Conservation (phyloP, 768 basidiomycete species). For the Tulasnella sp. region DNA sequence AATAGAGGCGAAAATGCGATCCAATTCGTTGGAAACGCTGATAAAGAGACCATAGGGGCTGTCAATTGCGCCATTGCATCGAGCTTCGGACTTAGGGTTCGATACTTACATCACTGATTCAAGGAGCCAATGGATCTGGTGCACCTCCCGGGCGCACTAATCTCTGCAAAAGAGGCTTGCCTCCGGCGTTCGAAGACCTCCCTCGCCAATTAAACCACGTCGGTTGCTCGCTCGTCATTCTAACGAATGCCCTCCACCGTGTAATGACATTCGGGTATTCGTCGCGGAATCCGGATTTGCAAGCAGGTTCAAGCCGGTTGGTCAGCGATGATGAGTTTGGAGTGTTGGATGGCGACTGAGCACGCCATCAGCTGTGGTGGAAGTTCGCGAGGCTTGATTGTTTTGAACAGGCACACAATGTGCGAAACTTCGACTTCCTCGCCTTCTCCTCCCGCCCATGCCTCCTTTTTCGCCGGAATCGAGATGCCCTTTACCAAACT, state of each 20-base stretch:
- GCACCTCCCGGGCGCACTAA: background rate
- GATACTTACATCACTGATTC: background rate
- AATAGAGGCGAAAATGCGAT: background rate
- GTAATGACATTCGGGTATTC: background rate
- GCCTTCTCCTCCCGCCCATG: background rate
- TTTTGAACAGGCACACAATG: conserved; percentile 8
- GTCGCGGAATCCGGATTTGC: background rate
- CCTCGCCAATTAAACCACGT: background rate
- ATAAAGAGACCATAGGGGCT: background rate
- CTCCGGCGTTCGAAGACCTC: background rate
- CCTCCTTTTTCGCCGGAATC: conserved; percentile 10
- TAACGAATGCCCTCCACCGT: background rate
- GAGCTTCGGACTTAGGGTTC: conserved; percentile 3
- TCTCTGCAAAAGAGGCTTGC: background rate
- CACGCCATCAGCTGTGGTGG: background rate
- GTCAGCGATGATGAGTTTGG: background rate
- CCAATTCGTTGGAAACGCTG: background rate
- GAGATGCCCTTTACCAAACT: background rate
- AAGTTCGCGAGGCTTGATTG: background rate
- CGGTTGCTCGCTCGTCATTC: background rate
- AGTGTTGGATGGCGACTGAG: background rate
- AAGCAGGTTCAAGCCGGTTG: background rate
- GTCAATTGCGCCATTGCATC: conserved; percentile 7
- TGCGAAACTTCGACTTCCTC: conserved; percentile 11
- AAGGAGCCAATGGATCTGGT: background rate